Percentiles rank a stretch among this genome's conserved stretches.
These are phyloP conservation scores for Skeletonema tropicum DNA, from an alignment of 108 stramenopile species.

Conservation along the genomic window DNA sequence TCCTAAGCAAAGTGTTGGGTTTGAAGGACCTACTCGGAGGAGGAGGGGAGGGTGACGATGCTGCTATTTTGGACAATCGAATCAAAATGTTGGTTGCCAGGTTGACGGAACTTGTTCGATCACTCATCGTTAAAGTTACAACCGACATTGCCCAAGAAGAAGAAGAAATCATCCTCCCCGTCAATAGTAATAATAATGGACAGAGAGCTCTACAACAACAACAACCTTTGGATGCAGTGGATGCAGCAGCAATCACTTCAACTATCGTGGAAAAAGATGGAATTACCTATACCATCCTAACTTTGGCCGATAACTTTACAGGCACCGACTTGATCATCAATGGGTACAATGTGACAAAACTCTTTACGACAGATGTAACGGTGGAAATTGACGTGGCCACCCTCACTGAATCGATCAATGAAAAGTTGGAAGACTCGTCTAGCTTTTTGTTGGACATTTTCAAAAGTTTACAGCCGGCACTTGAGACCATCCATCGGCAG, in stretches of 20 bases:
- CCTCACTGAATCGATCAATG: slow-evolving; percentile 4
- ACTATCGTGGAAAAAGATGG: slow-evolving; percentile 15
- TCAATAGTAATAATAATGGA: not conserved
- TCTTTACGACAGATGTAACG: slow-evolving; percentile 13
- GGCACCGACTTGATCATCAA: slow-evolving; percentile 12
- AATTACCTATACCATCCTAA: slow-evolving; percentile 4
- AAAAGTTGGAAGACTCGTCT: slow-evolving; percentile 14
- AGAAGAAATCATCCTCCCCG: not conserved
- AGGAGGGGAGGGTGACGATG: not conserved
- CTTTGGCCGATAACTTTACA: slow-evolving; percentile 10
- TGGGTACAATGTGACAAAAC: slow-evolving; percentile 12
- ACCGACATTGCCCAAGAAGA: not conserved
- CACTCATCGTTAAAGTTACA: not conserved
- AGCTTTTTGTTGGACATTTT: slow-evolving; percentile 3
- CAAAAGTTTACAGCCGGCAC: slow-evolving; percentile 1
- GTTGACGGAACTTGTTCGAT: slow-evolving; percentile 7
- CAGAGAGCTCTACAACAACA: slow-evolving; percentile 10
- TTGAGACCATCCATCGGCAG: not conserved
- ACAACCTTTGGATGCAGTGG: not conserved
- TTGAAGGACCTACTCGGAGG: not conserved
- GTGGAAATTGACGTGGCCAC: not conserved
- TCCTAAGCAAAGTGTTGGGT: not conserved
- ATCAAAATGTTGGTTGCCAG: slow-evolving; percentile 8
- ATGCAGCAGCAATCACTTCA: slow-evolving; percentile 6
- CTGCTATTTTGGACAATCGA: not conserved